Evolutionary conservation across 768 basidiomycete species (phyloP), one percentile per base, ranked within the genome.

Genomic region (Suillus lakei): DNA sequence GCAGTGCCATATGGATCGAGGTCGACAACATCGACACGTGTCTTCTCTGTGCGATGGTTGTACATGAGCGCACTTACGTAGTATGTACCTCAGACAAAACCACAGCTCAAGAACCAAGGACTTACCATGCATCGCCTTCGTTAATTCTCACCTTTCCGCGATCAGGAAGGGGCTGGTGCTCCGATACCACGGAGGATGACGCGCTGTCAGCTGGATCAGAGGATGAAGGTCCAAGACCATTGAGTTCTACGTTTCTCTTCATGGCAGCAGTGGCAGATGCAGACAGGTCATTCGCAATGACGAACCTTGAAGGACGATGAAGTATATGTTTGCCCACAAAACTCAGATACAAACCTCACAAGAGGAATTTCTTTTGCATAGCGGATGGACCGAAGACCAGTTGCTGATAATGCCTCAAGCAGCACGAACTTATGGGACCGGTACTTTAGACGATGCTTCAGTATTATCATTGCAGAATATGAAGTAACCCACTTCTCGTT

Each of bases 1-100:
- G 98, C 98, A 10, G 95, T 97, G 1, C 98, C 98, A 72, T 99
- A 99, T 0, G 98, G 98, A 75, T 99, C 98, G 32, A 99, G 85
- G 75, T 99, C 98, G n/a, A 99, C 89, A 34, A 93, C 93, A 68
- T 99, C 96, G 23, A 98, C 96, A 3, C 90, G 87, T 13, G 83
- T 78, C 54, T 82, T 84, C 60, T 89, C 89, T 34, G 87, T 82
- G 44, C 96, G 89, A 72, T 96, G 95, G 55, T 84, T 85, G 74
- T 98, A 99, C 93, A 99, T 95, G 60, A 96, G 80, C 4, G 91
- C 84, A 72, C 96, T 98, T 58, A 55, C 13, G 59, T 30, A 30
- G 39, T 61, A 38, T 18, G 43, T 62, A 43, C n/a, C 16, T 6
- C 41, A 48, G 58, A 30, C 65, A 51, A 66, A 53, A 38, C 39